Evolutionary conservation across 768 basidiomycete genomes (phyloP).

Genomic region (Megacollybia marginata): DNA sequence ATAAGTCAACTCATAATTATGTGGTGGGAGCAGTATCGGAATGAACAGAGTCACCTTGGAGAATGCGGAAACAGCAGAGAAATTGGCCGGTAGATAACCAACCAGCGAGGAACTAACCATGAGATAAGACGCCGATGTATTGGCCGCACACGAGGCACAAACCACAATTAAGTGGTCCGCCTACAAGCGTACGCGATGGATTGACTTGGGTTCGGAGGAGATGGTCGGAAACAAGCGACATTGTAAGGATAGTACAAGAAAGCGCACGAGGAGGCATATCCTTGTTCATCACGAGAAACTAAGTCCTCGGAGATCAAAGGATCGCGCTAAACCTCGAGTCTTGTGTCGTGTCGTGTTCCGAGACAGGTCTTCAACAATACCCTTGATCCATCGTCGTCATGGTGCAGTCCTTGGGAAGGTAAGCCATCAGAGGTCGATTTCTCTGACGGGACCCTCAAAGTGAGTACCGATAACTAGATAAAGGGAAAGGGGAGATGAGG

Average conservation of each 20-base stretch:
- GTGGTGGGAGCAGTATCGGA: slow-evolving; percentile 1
- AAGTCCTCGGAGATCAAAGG: not conserved
- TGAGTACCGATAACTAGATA: slow-evolving; percentile 24
- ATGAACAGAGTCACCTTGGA: not conserved
- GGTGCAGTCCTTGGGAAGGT: not conserved
- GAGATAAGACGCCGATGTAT: slow-evolving; percentile 29
- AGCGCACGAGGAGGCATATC: slow-evolving; percentile 35
- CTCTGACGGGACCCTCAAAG: slow-evolving; percentile 8
- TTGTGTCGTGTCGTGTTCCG: slow-evolving; percentile 63
- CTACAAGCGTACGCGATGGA: slow-evolving; percentile 51
- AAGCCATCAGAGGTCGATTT: not conserved
- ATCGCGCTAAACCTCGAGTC: slow-evolving; percentile 36
- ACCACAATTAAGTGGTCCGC: slow-evolving; percentile 81
- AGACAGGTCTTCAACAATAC: slow-evolving; percentile 40
- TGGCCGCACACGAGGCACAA: slow-evolving; percentile 69
- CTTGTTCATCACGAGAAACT: slow-evolving; percentile 38
- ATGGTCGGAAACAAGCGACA: slow-evolving; percentile 30
- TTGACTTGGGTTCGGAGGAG: slow-evolving; percentile 43
- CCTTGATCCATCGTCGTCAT: slow-evolving; percentile 48
- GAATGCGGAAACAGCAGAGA: not conserved
- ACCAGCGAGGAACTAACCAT: too few relatives aligned
- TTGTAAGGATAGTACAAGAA: slow-evolving; percentile 44
- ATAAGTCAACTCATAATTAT: slow-evolving; percentile 10
- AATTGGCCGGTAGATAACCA: not conserved
- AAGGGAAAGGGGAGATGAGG: slow-evolving; percentile 21